Conservation (phyloP, 148 eudicot species). For the Amaranthus cruentus region DNA sequence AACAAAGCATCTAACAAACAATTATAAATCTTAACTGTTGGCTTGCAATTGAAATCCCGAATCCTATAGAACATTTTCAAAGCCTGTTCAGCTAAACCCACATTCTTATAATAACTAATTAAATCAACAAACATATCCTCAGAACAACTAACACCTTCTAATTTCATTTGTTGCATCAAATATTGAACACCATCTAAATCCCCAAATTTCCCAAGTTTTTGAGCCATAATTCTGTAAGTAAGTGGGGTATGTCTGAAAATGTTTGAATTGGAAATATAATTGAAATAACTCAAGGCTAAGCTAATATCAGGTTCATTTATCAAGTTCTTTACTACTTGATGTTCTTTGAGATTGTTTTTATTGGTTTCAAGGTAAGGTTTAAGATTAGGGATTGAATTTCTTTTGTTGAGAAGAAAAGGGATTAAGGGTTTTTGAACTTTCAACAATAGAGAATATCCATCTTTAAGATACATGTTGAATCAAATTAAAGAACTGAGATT, state of each 20-base stretch:
- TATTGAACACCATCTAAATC: conserved; percentile 75
- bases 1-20: conserved; percentile 77
- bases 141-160: conserved; percentile 54
- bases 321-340: conserved; percentile 48
- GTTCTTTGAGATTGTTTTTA: conserved; percentile 33
- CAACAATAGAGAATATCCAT: conserved; percentile 63
- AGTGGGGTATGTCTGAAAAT: conserved; percentile 57
- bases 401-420: conserved; percentile 67
- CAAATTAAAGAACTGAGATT: not conserved
- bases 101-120: conserved; percentile 43
- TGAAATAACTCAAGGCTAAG: conserved; percentile 60
- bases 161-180: conserved; percentile 75
- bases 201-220: conserved; percentile 48
- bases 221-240: conserved; percentile 67
- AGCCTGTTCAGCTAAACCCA: conserved; percentile 62
- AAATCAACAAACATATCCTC: conserved; percentile 71
- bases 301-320: conserved; percentile 41
- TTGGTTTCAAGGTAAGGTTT: conserved; percentile 19
- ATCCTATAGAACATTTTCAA: conserved; percentile 72
- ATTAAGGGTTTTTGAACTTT: conserved; percentile 58
- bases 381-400: conserved; percentile 30
- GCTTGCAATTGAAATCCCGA: conserved; percentile 62
- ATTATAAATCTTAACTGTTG: conserved; percentile 75
- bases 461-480: conserved; percentile 56
- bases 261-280: conserved; percentile 44